Evolutionary conservation across 2,329 filamentous ascomycete genomes (phyloP), one percentile per base, ranked within the genome.

Genomic region (Ophiostoma ulmi): DNA sequence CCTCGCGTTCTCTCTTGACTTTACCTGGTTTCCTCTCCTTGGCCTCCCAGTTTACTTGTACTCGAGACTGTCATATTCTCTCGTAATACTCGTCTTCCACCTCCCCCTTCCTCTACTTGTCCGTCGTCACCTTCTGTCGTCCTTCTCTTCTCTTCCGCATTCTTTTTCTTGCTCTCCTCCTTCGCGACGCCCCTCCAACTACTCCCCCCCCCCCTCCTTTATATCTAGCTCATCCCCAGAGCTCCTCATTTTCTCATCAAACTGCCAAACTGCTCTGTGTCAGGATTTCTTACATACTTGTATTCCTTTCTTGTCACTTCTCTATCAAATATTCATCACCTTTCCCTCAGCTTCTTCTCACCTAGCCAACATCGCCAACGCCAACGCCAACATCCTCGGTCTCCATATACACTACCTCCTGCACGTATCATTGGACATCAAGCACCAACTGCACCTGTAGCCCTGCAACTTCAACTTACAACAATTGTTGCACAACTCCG

Each of bases 61-160:
- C 52, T 2, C 22, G 8, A 10, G 22, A 26, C 52, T 58, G 52
- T 58, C 52, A 58, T 26, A 13, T 22, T 58, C 52, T 58, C 52
- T 58, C 52, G 52, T 58, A 58, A 58, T 58, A 55, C 48, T 55
- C 22, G n/a, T 10, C 13, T 26, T 22, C 22, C 52, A 14, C 22
- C 52, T 58, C 35, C 14, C 55, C 14, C 58, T 63, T 63, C 58
- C 26, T 63, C 26, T 63, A 63, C 58, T 63, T 63, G 58, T 5
- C n/a, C 22, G 52, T 63, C 58, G 58, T 63, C 58, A 35, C 26
- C 58, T 48, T 20, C 44, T 20, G 20, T 20, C 20, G 44, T 39
- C 38, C 11, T 48, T 14, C 20, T 48, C 44, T 13, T 17, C 44
- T n/a, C 44, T 13, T 17, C 44, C 6, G 31, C 31, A 31, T 31